Evolutionary conservation across 345 rosid species (phyloP).

Genomic region (Aquilaria yunnanensis): DNA sequence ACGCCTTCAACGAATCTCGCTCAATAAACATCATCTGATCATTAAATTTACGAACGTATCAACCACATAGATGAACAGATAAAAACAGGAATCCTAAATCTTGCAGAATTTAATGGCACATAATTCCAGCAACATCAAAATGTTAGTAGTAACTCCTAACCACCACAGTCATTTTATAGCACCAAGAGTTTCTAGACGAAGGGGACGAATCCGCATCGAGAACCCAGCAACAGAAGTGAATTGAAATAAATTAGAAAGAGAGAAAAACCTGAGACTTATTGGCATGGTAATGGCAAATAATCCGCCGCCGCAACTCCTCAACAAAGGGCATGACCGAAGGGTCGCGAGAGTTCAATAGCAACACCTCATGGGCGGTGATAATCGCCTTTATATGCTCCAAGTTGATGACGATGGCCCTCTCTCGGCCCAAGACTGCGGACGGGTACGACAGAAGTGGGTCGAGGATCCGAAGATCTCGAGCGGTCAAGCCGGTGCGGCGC

Average conservation of each 20-base stretch:
- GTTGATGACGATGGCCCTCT: slow-evolving; percentile 82
- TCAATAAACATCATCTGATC: too few species aligned
- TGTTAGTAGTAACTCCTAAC: background rate
- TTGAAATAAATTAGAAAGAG: background rate
- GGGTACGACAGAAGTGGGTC: slow-evolving; percentile 94
- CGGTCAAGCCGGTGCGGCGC: slow-evolving; percentile 91
- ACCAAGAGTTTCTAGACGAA: background rate
- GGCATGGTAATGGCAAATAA: slow-evolving; percentile 52
- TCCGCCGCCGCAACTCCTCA: slow-evolving; percentile 61
- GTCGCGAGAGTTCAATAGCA: slow-evolving; percentile 72
- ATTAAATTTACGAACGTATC: too few species aligned
- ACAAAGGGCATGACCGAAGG: slow-evolving; percentile 79
- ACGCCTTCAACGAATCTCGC: too few species aligned
- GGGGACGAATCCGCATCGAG: background rate
- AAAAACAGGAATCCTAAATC: too few species aligned
- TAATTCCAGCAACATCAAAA: background rate
- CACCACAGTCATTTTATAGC: background rate
- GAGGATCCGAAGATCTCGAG: slow-evolving; percentile 81
- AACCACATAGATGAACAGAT: too few species aligned
- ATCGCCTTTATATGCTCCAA: slow-evolving; percentile 94
- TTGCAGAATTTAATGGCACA: too few species aligned
- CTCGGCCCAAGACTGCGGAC: slow-evolving; percentile 80
- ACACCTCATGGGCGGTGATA: slow-evolving; percentile 81
- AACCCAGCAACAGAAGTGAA: background rate
- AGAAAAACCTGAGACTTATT: slow-evolving; percentile 53